Base-by-base conservation (phyloP, 805 yeast genomes). In the Allodekkera sacchari region DNA sequence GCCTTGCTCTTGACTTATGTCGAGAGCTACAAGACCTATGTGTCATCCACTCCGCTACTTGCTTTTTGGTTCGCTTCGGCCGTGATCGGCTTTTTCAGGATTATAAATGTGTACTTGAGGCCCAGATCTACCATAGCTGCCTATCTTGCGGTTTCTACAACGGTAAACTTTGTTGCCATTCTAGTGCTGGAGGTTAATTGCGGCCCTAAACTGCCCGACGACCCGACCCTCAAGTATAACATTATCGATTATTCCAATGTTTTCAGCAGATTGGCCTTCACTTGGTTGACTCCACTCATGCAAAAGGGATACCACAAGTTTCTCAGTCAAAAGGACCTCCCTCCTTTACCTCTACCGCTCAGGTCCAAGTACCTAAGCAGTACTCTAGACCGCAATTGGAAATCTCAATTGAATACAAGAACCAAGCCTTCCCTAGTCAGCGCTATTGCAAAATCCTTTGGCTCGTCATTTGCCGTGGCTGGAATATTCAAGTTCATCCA, bases 391-490 rank as follows among this genome's bases (percentile, higher is more conserved):
- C 43, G 55, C 2, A 58, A 68, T 34, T 89, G 96, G 96, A 58
- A 63, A 12, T 37, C 47, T 7, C 80, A 84, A 52, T 43, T 63
- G 35, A 18, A 42, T 45, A 39, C 53, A 43, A 44, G 43, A 12
- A 34, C 41, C 15, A 38, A 35, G 2, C 64, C 63, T 8, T 55
- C 61, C 7, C 41, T 59, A 22, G 22, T 37, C 11, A 22, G 28
- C 25, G 84, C 94, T 0, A 43, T 92, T 18, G 44, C 68, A n/a
- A 61, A 61, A 38, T 74, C 94, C 1, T 88, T 83, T 59, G 96
- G 95, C 21, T 53, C 55, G 1, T 76, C 74, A n/a, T 82, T 82
- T 44, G 21, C 74, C 2, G 35, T 75, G 20, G 95, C 87, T 7
- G 94, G 85, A 32, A 33, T 68, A 5, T 85, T 79, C 63, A 85